Conservation (phyloP, 345 rosid species). For the Eucalyptus pumila region DNA sequence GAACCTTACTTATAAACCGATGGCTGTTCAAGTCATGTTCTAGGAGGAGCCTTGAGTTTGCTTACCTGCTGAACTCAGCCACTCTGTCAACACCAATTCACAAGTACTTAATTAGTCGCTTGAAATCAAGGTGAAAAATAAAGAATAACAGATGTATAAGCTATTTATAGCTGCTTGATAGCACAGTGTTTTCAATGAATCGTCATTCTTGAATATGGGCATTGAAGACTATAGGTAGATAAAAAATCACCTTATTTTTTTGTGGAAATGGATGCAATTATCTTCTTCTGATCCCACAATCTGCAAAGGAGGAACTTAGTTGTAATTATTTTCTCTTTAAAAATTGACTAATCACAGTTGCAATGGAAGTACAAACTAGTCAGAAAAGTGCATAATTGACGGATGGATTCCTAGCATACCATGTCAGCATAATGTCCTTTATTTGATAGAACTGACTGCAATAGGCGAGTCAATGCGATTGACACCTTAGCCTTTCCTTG, state of each 20-base stretch:
- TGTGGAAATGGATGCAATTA: conserved; percentile 70
- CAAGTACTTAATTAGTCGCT: conserved; percentile 3
- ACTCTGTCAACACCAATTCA: conserved; percentile 49
- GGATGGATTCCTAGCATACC: conserved; percentile 21
- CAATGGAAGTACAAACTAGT: background rate
- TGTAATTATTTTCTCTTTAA: background rate
- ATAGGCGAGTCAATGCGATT: conserved; percentile 63
- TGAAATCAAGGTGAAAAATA: background rate
- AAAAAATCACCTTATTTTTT: conserved; percentile 71
- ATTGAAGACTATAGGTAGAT: background rate
- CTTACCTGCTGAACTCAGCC: conserved; percentile 89
- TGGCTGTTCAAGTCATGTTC: background rate
- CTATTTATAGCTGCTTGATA: background rate
- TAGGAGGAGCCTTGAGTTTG: background rate
- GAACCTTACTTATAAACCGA: background rate
- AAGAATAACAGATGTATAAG: background rate
- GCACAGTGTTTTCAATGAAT: background rate
- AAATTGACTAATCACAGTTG: background rate
- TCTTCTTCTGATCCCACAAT: conserved; percentile 90
- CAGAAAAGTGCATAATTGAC: background rate
- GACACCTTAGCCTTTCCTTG: conserved; percentile 46
- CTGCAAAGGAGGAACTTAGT: conserved; percentile 21
- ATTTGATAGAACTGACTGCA: conserved; percentile 39
- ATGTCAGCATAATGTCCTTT: conserved; percentile 91
- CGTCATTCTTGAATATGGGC: background rate